Conservation (phyloP, 345 rosid genomes). For the Iberis pinnata region DNA sequence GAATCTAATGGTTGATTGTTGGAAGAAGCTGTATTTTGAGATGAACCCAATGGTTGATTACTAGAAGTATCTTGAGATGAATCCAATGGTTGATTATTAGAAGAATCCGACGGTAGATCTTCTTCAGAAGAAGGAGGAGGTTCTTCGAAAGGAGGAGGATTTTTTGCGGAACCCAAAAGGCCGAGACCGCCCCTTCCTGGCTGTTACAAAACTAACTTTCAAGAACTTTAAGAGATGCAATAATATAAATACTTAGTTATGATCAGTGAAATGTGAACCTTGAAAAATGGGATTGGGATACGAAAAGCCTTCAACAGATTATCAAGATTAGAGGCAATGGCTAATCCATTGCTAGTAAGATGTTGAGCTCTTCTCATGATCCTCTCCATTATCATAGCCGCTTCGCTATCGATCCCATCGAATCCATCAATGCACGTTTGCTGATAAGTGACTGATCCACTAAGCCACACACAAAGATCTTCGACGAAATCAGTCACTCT, state of each 20-base stretch:
- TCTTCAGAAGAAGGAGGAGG: background rate
- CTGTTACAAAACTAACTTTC: background rate
- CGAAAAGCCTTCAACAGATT: constrained; percentile 25
- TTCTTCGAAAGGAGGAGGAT: background rate
- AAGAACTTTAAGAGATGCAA: background rate
- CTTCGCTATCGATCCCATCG: constrained; percentile 40
- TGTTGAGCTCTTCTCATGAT: constrained; percentile 35
- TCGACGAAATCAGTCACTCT: constrained; percentile 34
- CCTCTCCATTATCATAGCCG: constrained; percentile 41
- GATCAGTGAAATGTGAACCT: background rate
- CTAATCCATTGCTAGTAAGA: constrained; percentile 67
- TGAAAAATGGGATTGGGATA: constrained; percentile 29
- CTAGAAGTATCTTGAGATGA: background rate
- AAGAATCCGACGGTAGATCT: background rate
- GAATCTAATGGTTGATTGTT: background rate
- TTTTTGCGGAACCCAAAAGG: constrained; percentile 10
- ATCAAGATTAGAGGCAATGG: constrained; percentile 46
- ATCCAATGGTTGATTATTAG: background rate
- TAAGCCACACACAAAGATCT: constrained; percentile 60
- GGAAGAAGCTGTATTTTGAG: background rate
- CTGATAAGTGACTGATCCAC: constrained; percentile 66
- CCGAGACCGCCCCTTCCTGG: constrained; percentile 1
- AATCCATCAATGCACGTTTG: constrained; percentile 74
- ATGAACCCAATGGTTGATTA: background rate
- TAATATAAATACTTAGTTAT: no score